Evolutionary conservation across 169 alveolate genomes (phyloP).

Genomic region (Eimeria praecox): DNA sequence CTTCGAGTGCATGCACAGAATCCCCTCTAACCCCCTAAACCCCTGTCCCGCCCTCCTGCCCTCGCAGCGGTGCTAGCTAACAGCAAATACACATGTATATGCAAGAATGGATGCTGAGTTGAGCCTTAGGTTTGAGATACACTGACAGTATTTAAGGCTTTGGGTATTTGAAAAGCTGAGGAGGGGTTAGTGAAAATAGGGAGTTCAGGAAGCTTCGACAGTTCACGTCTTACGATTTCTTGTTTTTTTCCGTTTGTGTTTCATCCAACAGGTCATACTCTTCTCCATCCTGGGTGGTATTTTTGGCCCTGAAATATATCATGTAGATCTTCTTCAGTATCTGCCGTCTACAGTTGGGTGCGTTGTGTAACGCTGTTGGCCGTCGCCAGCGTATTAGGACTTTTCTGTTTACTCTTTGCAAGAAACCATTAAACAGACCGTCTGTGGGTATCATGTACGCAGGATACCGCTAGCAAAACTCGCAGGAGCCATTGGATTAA

Average conservation of each 20-base stretch:
- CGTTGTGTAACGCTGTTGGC: neutral
- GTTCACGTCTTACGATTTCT: neutral
- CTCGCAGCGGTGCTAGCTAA: too few relatives aligned
- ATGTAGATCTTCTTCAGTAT: conserved; percentile 28
- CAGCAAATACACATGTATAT: too few relatives aligned
- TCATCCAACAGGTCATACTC: conserved; percentile 4
- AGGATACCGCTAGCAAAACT: conserved; percentile 62
- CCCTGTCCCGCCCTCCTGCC: too few relatives aligned
- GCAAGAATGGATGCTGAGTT: too few relatives aligned
- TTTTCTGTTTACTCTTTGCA: neutral
- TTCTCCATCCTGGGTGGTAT: conserved; percentile 21
- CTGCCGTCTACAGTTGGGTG: conserved; percentile 47
- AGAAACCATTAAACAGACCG: neutral
- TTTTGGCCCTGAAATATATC: conserved; percentile 58
- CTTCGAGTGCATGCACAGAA: neutral
- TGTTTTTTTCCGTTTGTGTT: neutral
- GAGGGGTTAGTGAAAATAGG: neutral
- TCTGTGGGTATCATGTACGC: neutral
- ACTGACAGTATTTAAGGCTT: neutral
- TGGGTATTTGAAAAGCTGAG: neutral
- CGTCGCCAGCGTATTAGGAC: neutral
- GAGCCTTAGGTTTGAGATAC: too few relatives aligned
- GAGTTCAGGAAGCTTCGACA: neutral
- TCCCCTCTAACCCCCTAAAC: too few relatives aligned
- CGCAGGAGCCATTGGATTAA: conserved; percentile 23